Base-by-base conservation (phyloP, 2,329 filamentous ascomycete genomes). In the Hypoxylon rubiginosum region DNA sequence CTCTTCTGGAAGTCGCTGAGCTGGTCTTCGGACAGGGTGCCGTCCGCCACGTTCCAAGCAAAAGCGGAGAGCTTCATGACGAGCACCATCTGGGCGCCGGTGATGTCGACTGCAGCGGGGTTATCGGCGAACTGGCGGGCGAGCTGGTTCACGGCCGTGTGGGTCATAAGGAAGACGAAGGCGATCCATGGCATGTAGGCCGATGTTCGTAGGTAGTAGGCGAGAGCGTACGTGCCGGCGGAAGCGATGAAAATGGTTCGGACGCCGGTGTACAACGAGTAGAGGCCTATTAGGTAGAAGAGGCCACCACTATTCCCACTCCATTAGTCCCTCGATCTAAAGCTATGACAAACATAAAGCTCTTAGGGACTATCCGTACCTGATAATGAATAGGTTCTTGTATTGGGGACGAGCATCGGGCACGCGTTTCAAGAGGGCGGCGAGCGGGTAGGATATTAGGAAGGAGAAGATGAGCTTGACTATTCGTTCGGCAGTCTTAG, bases 61-160 rank as follows among this genome's bases (percentile, higher is more conserved):
- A 99, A 99, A 4, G 95, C 92, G 21, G 90, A 93, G 36, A 99
- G 88, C 80, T 99, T 99, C 93, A 99, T 99, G 68, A 98, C 91
- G 72, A 98, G 82, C 34, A 99, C 96, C 96, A 99, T 99, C 79
- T 99, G 96, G 1, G 95, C 94, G 43, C 92, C 94, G 0, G 95
- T 97, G 72, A 99, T 94, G 78, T 99, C 96, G 64, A 97, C 85
- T 1, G 82, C 80, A 41, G 87, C 84, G 0, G 92, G 88, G 66
- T 88, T 85, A 72, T 91, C 85, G 41, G 86, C 82, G 41, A 90
- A 87, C 79, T 97, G 93, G 41, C 97, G 92, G 62, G 88, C 83
- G 67, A 99, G 91, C 79, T 99, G 96, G 78, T 89, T 97, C 74
- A 95, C 79, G 49, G 94, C 95, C 91, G 98, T 92, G 81, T 99